Evolutionary conservation across 768 basidiomycete genomes (phyloP), one percentile per base, ranked within the genome.

Genomic region (Udeniomyces megalosporus): DNA sequence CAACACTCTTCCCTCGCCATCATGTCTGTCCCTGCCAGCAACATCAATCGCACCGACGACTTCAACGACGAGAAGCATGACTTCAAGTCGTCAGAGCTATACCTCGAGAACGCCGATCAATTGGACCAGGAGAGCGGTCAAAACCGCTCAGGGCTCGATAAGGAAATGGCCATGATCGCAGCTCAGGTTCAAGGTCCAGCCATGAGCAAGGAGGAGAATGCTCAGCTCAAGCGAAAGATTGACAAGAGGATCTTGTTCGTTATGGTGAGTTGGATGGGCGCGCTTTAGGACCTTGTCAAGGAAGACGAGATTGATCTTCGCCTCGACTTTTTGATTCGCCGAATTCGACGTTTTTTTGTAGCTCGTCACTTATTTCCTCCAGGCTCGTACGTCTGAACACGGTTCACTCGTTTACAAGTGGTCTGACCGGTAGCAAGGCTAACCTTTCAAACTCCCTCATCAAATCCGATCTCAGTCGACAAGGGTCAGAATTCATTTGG

Each of bases 221-320:
- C 53, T 50, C 73, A 77, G 14, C 68, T 80, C 51, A 72, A 77
- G 26, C 75, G 76, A 76, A 74, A 77, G 75, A 71, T 79, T 22
- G 76, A 79, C 68, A 77, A 76, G 64, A 74, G 78, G 24, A 76
- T 79, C 28, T 67, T 79, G 31, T 76, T 77, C 45, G 75, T 78
- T 32, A 79, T 79, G 78, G 74, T 79, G 2, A 29, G 10, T 48
- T 26, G n/a, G 47, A 10, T 14, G 15, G 2, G 2, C n/a, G 47
- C 15, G 10, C 15, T 22, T n/a, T n/a, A n/a, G n/a, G n/a, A n/a
- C n/a, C n/a, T n/a, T n/a, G n/a, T n/a, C n/a, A n/a, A n/a, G n/a
- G n/a, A n/a, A n/a, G n/a, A n/a, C n/a, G n/a, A 48, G 47, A 20
- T n/a, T 26, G 47, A 48, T 20, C 47, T n/a, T 48, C 47, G 47